phyloP scores from a whole-genome alignment of 2,329 filamentous ascomycete genomes.

The Keithomyces neogunnii region DNA sequence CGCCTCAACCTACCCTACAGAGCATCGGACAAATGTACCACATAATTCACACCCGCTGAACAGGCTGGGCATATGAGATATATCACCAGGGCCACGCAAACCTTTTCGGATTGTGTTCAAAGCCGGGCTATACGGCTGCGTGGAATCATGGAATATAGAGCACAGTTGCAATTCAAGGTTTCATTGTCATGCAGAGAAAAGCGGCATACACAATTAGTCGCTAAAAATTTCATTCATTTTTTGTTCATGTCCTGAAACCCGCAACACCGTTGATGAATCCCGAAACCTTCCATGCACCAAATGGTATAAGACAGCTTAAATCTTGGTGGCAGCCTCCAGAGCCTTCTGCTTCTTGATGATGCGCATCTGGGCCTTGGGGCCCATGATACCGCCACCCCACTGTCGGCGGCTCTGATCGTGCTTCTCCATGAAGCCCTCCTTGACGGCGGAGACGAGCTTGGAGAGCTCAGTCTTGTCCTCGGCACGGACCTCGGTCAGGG shows the following conservation, averaged over 20 bases:
- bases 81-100: too few relatives aligned
- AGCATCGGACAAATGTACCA: too few relatives aligned
- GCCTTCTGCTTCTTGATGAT: constrained; percentile 88
- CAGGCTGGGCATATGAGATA: too few relatives aligned
- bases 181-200: constrained; percentile 6
- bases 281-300: constrained; percentile 29
- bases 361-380: constrained; percentile 78
- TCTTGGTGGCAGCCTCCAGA: constrained; percentile 91
- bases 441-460: constrained; percentile 93
- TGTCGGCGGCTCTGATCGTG: constrained; percentile 83
- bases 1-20: too few relatives aligned
- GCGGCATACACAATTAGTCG: constrained; percentile 18
- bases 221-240: constrained; percentile 33
- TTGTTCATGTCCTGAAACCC: constrained; percentile 31
- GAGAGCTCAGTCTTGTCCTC: constrained; percentile 98
- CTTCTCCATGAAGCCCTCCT: constrained; percentile 97
- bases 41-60: too few relatives aligned
- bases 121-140: background rate
- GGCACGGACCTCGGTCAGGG: constrained; percentile 89
- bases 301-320: constrained; percentile 53
- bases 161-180: background rate
- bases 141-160: background rate
- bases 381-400: constrained; percentile 99
- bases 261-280: constrained; percentile 28
- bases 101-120: too few relatives aligned